Percentiles rank a stretch among this genome's conserved stretches.
Conservation (phyloP, 2,329 filamentous ascomycete species). For the Macrophomina phaseolina region DNA sequence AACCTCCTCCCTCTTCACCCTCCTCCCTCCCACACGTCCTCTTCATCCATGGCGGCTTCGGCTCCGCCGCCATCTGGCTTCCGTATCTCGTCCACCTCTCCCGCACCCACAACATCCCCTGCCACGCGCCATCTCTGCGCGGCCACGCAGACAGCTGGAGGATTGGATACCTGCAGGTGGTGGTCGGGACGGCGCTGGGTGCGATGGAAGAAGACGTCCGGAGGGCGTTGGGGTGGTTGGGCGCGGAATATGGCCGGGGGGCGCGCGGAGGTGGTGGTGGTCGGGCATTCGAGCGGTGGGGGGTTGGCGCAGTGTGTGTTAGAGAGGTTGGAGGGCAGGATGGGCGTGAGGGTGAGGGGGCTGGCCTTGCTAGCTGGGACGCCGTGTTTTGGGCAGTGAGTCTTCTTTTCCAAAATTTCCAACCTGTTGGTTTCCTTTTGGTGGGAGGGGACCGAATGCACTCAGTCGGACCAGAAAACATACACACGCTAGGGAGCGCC, state of each 20-base stretch:
- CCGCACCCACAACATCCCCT: constrained; percentile 48
- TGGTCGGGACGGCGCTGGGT: constrained; percentile 52
- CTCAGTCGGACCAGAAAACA: too few species aligned
- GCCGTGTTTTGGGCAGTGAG: constrained; percentile 57
- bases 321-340: constrained; percentile 40
- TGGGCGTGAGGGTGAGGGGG: constrained; percentile 46
- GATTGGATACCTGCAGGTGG: constrained; percentile 56
- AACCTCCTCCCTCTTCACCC: neutral
- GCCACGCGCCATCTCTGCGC: constrained; percentile 60
- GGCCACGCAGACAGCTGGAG: constrained; percentile 61
- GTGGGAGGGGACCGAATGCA: too few species aligned
- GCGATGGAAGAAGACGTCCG: constrained; percentile 54
- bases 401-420: constrained; percentile 27
- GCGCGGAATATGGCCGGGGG: constrained; percentile 31
- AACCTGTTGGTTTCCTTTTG: neutral
- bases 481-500: too few species aligned
- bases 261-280: constrained; percentile 50
- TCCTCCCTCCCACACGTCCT: constrained; percentile 48
- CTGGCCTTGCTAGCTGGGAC: constrained; percentile 56
- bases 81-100: constrained; percentile 59
- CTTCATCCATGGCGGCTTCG: constrained; percentile 63
- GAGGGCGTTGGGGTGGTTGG: constrained; percentile 31
- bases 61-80: constrained; percentile 59
- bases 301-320: constrained; percentile 58
- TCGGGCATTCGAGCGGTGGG: constrained; percentile 60